Conservation (phyloP, 1,139 yeast genomes). For the Wickerhamomyces sp. region DNA sequence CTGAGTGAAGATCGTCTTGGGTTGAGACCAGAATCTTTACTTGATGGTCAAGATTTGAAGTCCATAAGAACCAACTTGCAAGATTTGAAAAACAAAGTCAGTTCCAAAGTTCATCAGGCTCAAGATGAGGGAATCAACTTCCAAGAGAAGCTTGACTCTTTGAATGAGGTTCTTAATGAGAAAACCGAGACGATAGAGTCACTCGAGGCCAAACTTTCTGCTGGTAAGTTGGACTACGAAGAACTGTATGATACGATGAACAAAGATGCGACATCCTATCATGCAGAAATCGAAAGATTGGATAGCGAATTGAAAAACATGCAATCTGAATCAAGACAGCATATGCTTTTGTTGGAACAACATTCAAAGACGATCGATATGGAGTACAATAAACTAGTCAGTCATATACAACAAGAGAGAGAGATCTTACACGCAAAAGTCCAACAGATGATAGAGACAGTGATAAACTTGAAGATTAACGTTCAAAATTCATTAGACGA, state of each 20-base stretch:
- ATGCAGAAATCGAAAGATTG: constrained; percentile 61
- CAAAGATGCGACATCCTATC: constrained; percentile 47
- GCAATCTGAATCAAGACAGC: constrained; percentile 49
- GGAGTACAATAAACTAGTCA: constrained; percentile 48
- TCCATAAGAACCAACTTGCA: constrained; percentile 26
- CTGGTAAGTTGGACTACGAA: constrained; percentile 50
- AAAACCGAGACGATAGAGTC: constrained; percentile 56
- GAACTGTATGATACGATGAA: constrained; percentile 53
- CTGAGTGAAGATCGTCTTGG: constrained; percentile 31
- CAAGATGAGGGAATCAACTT: constrained; percentile 56
- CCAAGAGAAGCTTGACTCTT: constrained; percentile 56
- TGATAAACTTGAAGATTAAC: constrained; percentile 59
- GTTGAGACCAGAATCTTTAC: constrained; percentile 34
- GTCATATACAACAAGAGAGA: constrained; percentile 43
- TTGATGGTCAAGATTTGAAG: constrained; percentile 31
- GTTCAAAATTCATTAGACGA: constrained; percentile 57
- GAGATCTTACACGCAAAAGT: constrained; percentile 48
- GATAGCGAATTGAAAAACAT: constrained; percentile 57
- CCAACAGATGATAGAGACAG: constrained; percentile 50
- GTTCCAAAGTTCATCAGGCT: constrained; percentile 41
- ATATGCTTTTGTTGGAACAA: constrained; percentile 50
- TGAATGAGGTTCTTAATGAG: constrained; percentile 50
- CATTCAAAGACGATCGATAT: constrained; percentile 49
- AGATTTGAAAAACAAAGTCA: constrained; percentile 43
- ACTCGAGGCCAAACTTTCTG: constrained; percentile 51